Evolutionary conservation across 2,329 filamentous ascomycete species (phyloP).

Genomic region (Hypoxylon sp.): DNA sequence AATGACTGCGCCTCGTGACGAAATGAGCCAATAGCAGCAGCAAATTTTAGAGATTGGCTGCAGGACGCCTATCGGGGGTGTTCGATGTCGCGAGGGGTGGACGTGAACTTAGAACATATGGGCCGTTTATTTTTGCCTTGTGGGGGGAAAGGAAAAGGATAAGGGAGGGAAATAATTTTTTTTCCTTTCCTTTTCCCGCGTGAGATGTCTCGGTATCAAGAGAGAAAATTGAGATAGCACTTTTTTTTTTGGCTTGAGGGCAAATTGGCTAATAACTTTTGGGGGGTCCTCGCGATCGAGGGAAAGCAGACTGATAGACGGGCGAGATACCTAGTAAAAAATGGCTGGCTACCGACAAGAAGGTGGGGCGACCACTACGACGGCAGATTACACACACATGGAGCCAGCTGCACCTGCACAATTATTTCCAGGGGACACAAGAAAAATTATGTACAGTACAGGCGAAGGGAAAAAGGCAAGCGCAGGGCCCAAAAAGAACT

Average conservation of each 20-base stretch:
- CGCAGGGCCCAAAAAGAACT: slow-evolving; percentile 9
- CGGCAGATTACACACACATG: slow-evolving; percentile 47
- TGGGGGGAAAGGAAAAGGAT: slow-evolving; percentile 27
- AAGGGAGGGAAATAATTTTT: slow-evolving; percentile 27
- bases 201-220: slow-evolving; percentile 44
- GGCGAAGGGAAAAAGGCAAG: slow-evolving; percentile 14
- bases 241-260: slow-evolving; percentile 37
- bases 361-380: slow-evolving; percentile 43
- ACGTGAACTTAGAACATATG: slow-evolving; percentile 43
- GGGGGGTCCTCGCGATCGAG: slow-evolving; percentile 45
- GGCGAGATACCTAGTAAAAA: slow-evolving; percentile 36
- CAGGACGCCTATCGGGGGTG: slow-evolving; percentile 42
- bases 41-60: slow-evolving; percentile 45
- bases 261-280: slow-evolving; percentile 50
- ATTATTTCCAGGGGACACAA: slow-evolving; percentile 31
- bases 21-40: slow-evolving; percentile 46
- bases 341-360: slow-evolving; percentile 40
- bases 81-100: slow-evolving; percentile 39
- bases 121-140: slow-evolving; percentile 31
- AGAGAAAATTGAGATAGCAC: slow-evolving; percentile 30
- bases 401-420: slow-evolving; percentile 39
- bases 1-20: slow-evolving; percentile 49
- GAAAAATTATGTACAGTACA: slow-evolving; percentile 14
- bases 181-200: slow-evolving; percentile 23
- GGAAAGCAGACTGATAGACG: slow-evolving; percentile 38